Evolutionary conservation across 306 rosid genomes (phyloP), one percentile per base, ranked within the genome.

Genomic region (apple (Malus domestica)): DNA sequence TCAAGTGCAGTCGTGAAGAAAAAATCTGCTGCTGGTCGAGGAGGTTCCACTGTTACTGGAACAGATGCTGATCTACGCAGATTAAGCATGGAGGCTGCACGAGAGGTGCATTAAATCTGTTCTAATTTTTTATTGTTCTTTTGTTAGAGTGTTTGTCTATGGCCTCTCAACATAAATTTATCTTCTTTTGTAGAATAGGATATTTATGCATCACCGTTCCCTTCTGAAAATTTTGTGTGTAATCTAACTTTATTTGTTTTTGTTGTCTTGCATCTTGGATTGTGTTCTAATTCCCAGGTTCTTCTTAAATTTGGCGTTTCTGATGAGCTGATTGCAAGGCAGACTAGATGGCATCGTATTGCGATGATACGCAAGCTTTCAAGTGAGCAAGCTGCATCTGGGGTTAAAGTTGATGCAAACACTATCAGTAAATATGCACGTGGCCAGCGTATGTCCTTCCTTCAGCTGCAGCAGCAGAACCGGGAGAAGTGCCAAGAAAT

Each of bases 41-140:
- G 92, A 83, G 96, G 96, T 82, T 79, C 98, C 44, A 89, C 97
- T 73, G 98, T 95, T 68, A 95, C 98, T 10, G 96, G 98, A 73
- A 95, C 98, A 65, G 98, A 95, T 88, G 97, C 98, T 84, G 98
- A 95, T 88, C 88, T 95, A 25, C 98, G 98, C 60, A 92, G 98
- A 81, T 86, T 95, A 81, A 95, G 98, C 95, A 95, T 95, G 98
- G 97, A 95, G 82, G 98, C 98, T 74, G 98, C 98, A 66, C 82
- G 97, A 63, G 98, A 95, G 97, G 98, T 93, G 61, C 61, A 73
- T 59, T 25, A 38, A 8, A 38, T 60, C 58, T 73, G 35, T 10
- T 23, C 58, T 59, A 73, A 60, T 22, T 25, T 54, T 54, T 54
- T 54, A 45, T 45, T 45, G 12, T 45, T 44, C 46, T 11, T 45